Evolutionary conservation across 2,329 filamentous ascomycete species (phyloP).

Genomic region (Pseudohalonectria lignicola): DNA sequence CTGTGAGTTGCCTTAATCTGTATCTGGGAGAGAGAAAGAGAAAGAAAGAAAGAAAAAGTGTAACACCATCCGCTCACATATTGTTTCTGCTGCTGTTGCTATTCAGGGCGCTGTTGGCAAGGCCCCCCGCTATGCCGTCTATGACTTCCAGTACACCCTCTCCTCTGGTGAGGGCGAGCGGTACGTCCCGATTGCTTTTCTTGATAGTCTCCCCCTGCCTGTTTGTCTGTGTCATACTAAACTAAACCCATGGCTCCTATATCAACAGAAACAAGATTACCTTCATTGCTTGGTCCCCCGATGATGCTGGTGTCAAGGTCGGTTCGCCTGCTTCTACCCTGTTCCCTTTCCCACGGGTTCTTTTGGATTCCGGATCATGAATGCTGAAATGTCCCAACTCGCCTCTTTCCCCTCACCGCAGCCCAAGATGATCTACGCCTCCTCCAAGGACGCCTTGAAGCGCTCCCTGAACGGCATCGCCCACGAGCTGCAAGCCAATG

Average conservation of each 20-base stretch:
- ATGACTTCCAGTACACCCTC: slow-evolving; percentile 71
- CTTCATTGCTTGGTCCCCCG: slow-evolving; percentile 71
- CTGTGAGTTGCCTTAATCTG: not conserved
- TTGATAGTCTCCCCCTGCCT: slow-evolving; percentile 9
- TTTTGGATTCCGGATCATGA: no score
- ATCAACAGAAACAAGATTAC: slow-evolving; percentile 65
- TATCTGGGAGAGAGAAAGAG: no score
- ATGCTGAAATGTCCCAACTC: no score
- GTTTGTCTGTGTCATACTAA: no score
- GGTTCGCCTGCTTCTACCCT: slow-evolving; percentile 24
- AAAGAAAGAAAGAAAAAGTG: slow-evolving; percentile 57
- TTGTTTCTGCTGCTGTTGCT: slow-evolving; percentile 5
- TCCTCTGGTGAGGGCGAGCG: slow-evolving; percentile 62
- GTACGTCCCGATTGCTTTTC: no score
- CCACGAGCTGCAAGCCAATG: slow-evolving; percentile 73
- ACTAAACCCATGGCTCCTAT: no score
- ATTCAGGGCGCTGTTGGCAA: slow-evolving; percentile 44
- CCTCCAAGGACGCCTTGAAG: slow-evolving; percentile 80
- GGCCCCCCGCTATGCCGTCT: slow-evolving; percentile 72
- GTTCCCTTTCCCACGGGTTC: no score
- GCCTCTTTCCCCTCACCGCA: no score
- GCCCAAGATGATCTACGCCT: slow-evolving; percentile 86
- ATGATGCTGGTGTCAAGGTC: slow-evolving; percentile 71
- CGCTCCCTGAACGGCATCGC: slow-evolving; percentile 66
- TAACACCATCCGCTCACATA: slow-evolving; percentile 23